A percentile compares a stretch with the other conserved stretches of the same genome.
Conservation (phyloP, 805 yeast genomes). For the Isabelozyma heimii region DNA sequence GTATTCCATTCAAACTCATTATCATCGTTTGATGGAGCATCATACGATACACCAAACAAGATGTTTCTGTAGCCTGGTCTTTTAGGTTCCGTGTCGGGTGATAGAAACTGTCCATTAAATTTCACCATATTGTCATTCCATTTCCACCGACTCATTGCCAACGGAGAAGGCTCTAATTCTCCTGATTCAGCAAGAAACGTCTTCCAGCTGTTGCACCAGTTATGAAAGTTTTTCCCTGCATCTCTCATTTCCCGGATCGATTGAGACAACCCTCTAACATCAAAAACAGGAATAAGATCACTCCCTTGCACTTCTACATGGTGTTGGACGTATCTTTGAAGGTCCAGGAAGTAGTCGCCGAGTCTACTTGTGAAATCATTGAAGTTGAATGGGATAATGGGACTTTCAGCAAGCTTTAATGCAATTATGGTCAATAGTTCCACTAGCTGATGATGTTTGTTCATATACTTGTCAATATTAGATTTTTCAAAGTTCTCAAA, state of each 20-base stretch:
- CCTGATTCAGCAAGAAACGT: constrained; percentile 33
- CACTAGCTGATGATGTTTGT: constrained; percentile 53
- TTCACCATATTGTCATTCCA: constrained; percentile 70
- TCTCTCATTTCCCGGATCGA: constrained; percentile 23
- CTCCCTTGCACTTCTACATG: constrained; percentile 1
- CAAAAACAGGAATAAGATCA: constrained; percentile 12
- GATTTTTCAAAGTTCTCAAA: constrained; percentile 49
- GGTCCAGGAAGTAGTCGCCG: constrained; percentile 42
- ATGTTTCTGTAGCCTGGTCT: constrained; percentile 68
- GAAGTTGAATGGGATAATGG: constrained; percentile 70
- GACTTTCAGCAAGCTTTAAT: constrained; percentile 61
- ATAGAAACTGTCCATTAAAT: constrained; percentile 53
- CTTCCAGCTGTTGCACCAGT: constrained; percentile 66
- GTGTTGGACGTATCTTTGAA: constrained; percentile 37
- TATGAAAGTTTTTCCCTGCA: constrained; percentile 44
- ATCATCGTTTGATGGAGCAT: constrained; percentile 45
- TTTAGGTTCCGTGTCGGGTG: constrained; percentile 39
- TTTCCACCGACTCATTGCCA: constrained; percentile 71
- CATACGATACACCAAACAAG: constrained; percentile 65
- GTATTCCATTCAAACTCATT: constrained; percentile 53
- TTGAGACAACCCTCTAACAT: constrained; percentile 13
- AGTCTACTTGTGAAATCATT: constrained; percentile 44
- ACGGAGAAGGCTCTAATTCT: constrained; percentile 70
- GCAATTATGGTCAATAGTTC: constrained; percentile 52
- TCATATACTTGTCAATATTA: constrained; percentile 55